Evolutionary conservation across 441 rosid genomes (phyloP), one percentile per base, ranked within the genome.

Genomic region (Eruca vesicaria): DNA sequence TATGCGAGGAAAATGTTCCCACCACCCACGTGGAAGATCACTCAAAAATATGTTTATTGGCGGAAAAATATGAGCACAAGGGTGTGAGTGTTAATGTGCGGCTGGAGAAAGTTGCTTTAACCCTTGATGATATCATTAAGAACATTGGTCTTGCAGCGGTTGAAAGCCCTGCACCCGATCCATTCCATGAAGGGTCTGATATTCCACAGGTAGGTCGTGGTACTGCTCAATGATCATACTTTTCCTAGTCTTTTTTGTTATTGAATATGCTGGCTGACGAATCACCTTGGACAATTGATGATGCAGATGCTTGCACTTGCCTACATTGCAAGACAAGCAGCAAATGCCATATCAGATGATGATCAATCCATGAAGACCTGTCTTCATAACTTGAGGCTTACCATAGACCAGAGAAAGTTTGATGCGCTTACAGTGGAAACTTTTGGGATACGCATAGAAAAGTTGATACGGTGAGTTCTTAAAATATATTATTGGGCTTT

Each of bases 1-100:
- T 95, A 78, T 95, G 97, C 64, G 99, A 93, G 86, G 96, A 90
- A 82, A 92, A 91, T 78, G 91, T 95, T 79, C 88, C 87, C 56
- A 91, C 95, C 56, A 83, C 75, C 69, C 75, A 85, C 41, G 90
- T 95, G 66, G 93, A 91, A 84, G 91, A 88, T 67, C 99, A 95
- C 80, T 95, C 95, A 71, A 87, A 82, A 85, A 86, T 95, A 32
- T 95, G 99, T 90, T 88, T 97, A 29, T 70, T 89, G 76, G 92
- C 92, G 73, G 97, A 95, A 85, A 85, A 83, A 58, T 93, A 85
- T 29, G 97, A 93, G 80, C 90, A 83, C 82, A 86, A 78, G 33
- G 93, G 94, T 78, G 65, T 80, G 33, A 85, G 80, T 80, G 92
- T 93, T 69, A 85, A 95, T 72, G 95, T 85, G 78, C 95, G 95